phyloP scores from a whole-genome alignment of 352 stramenopile genomes.

The Globisporangium uncinulatum region DNA sequence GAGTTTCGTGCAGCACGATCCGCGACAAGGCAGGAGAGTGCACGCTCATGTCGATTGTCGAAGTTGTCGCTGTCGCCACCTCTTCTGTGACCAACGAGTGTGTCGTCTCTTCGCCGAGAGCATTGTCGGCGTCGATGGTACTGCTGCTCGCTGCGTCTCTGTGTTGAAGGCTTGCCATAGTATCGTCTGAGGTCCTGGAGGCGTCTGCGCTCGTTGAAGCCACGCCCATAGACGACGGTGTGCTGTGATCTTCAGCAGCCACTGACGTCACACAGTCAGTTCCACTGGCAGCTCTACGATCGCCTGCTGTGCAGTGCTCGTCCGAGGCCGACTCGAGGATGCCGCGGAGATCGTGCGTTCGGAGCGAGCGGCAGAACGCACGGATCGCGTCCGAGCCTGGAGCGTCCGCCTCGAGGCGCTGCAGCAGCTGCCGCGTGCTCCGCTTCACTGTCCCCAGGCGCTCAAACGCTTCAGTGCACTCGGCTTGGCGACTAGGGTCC shows the following conservation, averaged over 20 bases:
- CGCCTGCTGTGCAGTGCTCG: not conserved
- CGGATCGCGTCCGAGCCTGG: conserved; percentile 44
- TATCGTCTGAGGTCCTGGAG: too few relatives aligned
- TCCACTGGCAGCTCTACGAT: not conserved
- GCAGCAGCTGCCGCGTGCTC: conserved; percentile 47
- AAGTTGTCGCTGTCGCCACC: not conserved
- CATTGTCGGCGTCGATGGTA: too few relatives aligned
- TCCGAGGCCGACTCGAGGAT: conserved; percentile 13
- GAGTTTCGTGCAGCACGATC: not conserved
- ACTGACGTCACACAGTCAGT: too few relatives aligned
- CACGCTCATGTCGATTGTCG: not conserved
- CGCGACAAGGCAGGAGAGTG: not conserved
- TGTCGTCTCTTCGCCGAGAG: too few relatives aligned
- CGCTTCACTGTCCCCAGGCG: conserved; percentile 49
- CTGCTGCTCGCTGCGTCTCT: too few relatives aligned
- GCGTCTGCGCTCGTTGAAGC: too few relatives aligned
- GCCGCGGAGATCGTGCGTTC: conserved; percentile 26
- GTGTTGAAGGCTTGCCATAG: too few relatives aligned
- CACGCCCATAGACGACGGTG: too few relatives aligned
- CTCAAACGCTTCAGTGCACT: conserved; percentile 43
- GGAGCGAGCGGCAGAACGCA: conserved; percentile 39
- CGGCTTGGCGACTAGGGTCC: conserved; percentile 17
- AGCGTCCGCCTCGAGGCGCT: conserved; percentile 42
- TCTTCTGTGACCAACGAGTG: too few relatives aligned
- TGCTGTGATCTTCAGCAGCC: too few relatives aligned